These are phyloP conservation scores for Nicotiana tomentosiformis DNA, from an alignment of 257 asterid genomes.

Conservation along the genomic window DNA sequence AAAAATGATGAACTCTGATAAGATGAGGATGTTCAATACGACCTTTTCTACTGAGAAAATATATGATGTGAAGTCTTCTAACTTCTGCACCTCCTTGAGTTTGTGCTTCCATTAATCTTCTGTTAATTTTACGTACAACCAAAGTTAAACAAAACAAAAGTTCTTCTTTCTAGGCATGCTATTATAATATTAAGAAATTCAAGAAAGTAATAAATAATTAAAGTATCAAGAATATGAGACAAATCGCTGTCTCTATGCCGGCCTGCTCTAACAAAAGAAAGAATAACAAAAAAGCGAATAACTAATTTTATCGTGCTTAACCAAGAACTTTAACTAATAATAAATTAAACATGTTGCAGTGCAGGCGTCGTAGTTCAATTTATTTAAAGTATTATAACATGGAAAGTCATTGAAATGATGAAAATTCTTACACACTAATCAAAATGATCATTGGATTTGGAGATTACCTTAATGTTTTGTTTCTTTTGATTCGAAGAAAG, in stretches of 20 bases:
- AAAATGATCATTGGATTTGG: constrained; percentile 39
- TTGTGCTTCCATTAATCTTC: constrained; percentile 57
- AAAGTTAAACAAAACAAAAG: constrained; percentile 13
- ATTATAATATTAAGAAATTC: constrained; percentile 10
- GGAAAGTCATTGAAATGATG: constrained; percentile 17
- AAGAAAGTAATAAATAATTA: constrained; percentile 13
- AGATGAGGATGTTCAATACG: constrained; percentile 84
- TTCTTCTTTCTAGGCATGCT: constrained; percentile 37
- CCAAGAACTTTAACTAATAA: constrained; percentile 17
- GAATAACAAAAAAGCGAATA: not conserved
- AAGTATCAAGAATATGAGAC: constrained; percentile 34
- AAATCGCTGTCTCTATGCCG: constrained; percentile 48
- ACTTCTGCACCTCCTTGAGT: constrained; percentile 55
- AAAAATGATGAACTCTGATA: constrained; percentile 65
- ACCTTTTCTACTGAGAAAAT: constrained; percentile 76
- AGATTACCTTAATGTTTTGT: constrained; percentile 30
- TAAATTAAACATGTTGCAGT: not conserved
- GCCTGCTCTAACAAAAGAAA: constrained; percentile 36
- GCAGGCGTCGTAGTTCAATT: constrained; percentile 41
- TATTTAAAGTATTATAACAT: not conserved
- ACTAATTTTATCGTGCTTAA: constrained; percentile 26
- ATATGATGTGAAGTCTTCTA: constrained; percentile 69
- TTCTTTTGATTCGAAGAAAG: constrained; percentile 13
- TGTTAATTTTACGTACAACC: constrained; percentile 19
- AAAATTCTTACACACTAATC: constrained; percentile 24